phyloP scores from a whole-genome alignment of 768 basidiomycete genomes.

The Lactarius sp. region DNA sequence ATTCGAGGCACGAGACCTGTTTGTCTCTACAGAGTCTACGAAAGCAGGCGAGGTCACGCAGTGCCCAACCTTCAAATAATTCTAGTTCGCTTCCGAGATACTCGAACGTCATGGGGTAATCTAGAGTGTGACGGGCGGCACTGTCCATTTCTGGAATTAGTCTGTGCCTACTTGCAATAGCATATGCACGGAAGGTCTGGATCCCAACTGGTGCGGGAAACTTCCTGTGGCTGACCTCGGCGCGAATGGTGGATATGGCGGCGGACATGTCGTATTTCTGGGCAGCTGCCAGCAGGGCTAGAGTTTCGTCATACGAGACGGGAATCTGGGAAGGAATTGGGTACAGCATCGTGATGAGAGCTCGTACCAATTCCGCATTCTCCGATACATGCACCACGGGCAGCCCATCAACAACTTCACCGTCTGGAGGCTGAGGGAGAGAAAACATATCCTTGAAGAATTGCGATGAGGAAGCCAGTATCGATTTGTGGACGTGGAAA shows the following conservation, averaged over 20 bases:
- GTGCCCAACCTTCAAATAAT: neutral
- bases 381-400: conserved; percentile 11
- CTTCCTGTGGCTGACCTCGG: neutral
- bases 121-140: neutral
- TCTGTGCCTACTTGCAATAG: conserved; percentile 12
- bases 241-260: conserved; percentile 1
- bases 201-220: neutral
- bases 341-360: conserved; percentile 15
- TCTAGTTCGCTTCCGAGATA: neutral
- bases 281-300: conserved; percentile 19
- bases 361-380: conserved; percentile 1
- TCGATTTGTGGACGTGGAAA: conserved; percentile 19
- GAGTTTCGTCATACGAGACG: neutral
- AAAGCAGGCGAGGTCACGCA: neutral
- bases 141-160: neutral
- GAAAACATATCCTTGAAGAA: conserved; percentile 23
- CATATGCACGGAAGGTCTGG: conserved; percentile 21
- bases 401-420: neutral
- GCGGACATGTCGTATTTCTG: conserved; percentile 28
- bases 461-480: conserved; percentile 7
- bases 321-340: conserved; percentile 13
- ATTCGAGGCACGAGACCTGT: neutral
- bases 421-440: conserved; percentile 7
- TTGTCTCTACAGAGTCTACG: neutral
- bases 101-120: conserved; percentile 2